These are phyloP conservation scores for Ophiosphaerella korrae DNA, from an alignment of 2,329 filamentous ascomycete genomes.

Conservation along the genomic window DNA sequence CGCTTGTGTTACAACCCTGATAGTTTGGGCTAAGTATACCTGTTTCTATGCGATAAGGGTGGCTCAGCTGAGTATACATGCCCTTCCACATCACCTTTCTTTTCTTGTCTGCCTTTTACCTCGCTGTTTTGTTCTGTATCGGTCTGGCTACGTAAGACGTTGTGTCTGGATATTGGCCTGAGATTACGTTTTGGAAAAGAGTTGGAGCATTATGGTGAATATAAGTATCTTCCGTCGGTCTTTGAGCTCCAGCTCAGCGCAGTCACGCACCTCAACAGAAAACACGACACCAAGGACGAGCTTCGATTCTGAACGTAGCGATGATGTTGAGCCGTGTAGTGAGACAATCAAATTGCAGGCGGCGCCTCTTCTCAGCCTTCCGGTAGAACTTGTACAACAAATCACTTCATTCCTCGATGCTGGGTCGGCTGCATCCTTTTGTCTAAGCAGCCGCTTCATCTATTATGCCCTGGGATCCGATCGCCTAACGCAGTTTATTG, in stretches of 20 bases:
- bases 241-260: constrained; percentile 16
- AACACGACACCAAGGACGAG: constrained; percentile 17
- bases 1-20: neutral
- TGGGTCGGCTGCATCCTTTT: constrained; percentile 30
- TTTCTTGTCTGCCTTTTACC: constrained; percentile 1
- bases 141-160: neutral
- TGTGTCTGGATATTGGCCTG: too few relatives aligned
- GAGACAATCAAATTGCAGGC: constrained; percentile 2
- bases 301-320: constrained; percentile 11
- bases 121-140: constrained; percentile 1
- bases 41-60: neutral
- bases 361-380: constrained; percentile 29
- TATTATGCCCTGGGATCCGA: constrained; percentile 37
- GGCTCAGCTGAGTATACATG: constrained; percentile 3
- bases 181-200: neutral
- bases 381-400: constrained; percentile 38
- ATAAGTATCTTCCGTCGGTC: constrained; percentile 17
- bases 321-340: constrained; percentile 13
- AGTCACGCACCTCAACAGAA: constrained; percentile 8
- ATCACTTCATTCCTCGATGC: constrained; percentile 32
- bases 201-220: constrained; percentile 6
- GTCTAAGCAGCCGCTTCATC: constrained; percentile 30
- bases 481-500: constrained; percentile 22
- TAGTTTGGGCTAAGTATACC: neutral
- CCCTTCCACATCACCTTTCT: neutral